Evolutionary conservation across 2,329 filamentous ascomycete genomes (phyloP).

Genomic region (Alternaria incomplexa): DNA sequence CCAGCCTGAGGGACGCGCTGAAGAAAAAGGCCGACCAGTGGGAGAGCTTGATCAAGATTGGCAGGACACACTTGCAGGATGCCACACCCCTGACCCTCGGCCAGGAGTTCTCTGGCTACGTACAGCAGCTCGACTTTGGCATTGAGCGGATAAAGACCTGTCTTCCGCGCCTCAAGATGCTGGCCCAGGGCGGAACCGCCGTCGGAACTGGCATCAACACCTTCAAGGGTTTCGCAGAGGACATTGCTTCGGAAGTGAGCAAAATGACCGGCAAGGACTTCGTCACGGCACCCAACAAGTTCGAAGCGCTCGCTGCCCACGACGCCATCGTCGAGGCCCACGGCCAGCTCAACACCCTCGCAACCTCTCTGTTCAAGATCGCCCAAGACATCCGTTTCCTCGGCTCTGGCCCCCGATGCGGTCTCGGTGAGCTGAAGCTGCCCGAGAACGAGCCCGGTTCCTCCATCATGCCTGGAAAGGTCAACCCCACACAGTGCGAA

Average conservation of each 20-base stretch:
- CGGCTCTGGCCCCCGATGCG: conserved; percentile 92
- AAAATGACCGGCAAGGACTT: conserved; percentile 94
- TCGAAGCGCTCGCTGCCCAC: conserved; percentile 94
- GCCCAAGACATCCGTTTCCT: conserved; percentile 98
- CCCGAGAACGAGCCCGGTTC: conserved; percentile 98
- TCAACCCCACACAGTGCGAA: conserved; percentile 99
- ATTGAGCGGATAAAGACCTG: conserved; percentile 84
- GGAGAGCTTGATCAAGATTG: conserved; percentile 97
- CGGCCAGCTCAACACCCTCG: conserved; percentile 91
- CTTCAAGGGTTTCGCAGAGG: conserved; percentile 93
- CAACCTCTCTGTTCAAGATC: conserved; percentile 93
- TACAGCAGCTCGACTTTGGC: conserved; percentile 89
- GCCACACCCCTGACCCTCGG: conserved; percentile 93
- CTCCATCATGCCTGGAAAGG: conserved; percentile 99
- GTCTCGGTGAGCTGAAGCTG: conserved; percentile 88
- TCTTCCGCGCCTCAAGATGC: conserved; percentile 81
- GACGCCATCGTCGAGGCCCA: conserved; percentile 95
- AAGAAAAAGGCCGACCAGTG: conserved; percentile 90
- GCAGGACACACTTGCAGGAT: conserved; percentile 95
- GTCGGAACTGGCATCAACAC: conserved; percentile 98
- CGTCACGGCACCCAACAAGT: conserved; percentile 98
- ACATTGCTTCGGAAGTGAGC: conserved; percentile 85
- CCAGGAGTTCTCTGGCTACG: conserved; percentile 98
- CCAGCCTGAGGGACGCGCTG: conserved; percentile 80
- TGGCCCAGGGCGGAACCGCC: conserved; percentile 95